A percentile compares a stretch with the other conserved stretches of the same genome.
phyloP scores from a whole-genome alignment of 257 asterid genomes.

The Rubia yunnanensis region DNA sequence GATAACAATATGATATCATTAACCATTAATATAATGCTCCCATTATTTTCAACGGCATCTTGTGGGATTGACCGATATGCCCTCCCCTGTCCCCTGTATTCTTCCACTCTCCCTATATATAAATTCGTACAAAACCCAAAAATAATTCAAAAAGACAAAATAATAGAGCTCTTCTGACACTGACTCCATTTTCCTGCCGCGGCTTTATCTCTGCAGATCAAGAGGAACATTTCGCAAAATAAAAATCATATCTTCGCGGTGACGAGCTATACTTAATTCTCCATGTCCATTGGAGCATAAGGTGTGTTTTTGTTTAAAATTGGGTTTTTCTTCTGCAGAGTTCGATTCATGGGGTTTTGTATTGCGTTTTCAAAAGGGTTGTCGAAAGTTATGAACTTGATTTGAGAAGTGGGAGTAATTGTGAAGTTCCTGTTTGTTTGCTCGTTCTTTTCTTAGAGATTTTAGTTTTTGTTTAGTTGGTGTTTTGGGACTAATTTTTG shows the following conservation, averaged over 20 bases:
- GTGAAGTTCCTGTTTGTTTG: slow-evolving; percentile 11
- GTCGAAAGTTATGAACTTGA: background rate
- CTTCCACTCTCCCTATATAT: background rate
- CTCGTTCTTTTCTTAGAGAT: background rate
- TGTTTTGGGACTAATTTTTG: background rate
- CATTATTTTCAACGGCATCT: slow-evolving; percentile 16
- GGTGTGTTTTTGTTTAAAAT: too few relatives aligned
- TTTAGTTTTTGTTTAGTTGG: slow-evolving; percentile 15
- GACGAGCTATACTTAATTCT: slow-evolving; percentile 13
- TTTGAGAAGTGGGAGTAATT: slow-evolving; percentile 10
- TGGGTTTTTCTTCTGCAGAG: background rate
- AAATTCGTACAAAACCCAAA: slow-evolving; percentile 7
- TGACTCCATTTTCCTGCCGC: slow-evolving; percentile 42
- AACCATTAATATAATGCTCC: background rate
- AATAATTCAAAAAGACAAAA: slow-evolving; percentile 26
- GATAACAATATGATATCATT: slow-evolving; percentile 3
- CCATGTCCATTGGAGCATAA: slow-evolving; percentile 10
- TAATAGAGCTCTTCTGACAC: slow-evolving; percentile 38
- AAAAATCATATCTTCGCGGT: slow-evolving; percentile 24
- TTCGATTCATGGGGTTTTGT: background rate
- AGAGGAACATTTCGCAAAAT: slow-evolving; percentile 11
- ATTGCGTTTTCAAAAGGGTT: background rate
- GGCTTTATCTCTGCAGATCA: slow-evolving; percentile 52
- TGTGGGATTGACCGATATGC: slow-evolving; percentile 16
- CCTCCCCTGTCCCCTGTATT: slow-evolving; percentile 27